These are phyloP conservation scores for Aspergillus sp. DNA, from an alignment of 2,329 filamentous ascomycete genomes.

Conservation along the genomic window DNA sequence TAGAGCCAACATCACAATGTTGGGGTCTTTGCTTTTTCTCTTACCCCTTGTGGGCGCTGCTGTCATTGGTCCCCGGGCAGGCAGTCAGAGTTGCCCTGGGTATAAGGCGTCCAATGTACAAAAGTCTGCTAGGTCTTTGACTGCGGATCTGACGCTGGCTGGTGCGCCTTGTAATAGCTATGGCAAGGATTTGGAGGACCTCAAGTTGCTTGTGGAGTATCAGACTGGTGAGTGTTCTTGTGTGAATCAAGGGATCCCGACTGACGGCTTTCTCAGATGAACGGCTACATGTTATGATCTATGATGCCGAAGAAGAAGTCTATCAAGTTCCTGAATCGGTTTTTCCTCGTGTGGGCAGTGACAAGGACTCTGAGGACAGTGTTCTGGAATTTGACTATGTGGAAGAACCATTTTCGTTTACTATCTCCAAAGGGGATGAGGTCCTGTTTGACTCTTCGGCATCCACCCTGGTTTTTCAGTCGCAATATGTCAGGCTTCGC, in stretches of 20 bases:
- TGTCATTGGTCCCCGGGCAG: slow-evolving; percentile 21
- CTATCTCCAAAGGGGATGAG: slow-evolving; percentile 48
- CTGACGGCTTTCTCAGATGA: slow-evolving; percentile 48
- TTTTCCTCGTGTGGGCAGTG: slow-evolving; percentile 60
- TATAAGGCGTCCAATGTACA: slow-evolving; percentile 42
- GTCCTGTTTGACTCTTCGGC: slow-evolving; percentile 69
- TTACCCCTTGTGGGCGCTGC: slow-evolving; percentile 33
- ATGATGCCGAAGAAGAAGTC: slow-evolving; percentile 67
- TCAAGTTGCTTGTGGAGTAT: slow-evolving; percentile 63
- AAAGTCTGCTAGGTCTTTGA: slow-evolving; percentile 53
- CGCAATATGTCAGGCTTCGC: slow-evolving; percentile 73
- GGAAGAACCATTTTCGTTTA: slow-evolving; percentile 68
- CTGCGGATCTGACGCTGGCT: slow-evolving; percentile 69
- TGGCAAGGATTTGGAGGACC: slow-evolving; percentile 57
- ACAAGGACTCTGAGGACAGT: slow-evolving; percentile 48
- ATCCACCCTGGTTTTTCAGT: slow-evolving; percentile 70
- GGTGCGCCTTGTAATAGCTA: slow-evolving; percentile 65
- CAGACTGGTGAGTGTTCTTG: slow-evolving; percentile 53
- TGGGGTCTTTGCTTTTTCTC: slow-evolving; percentile 29
- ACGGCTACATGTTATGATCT: slow-evolving; percentile 74
- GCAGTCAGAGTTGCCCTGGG: slow-evolving; percentile 36
- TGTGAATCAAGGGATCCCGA: neutral
- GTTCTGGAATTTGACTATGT: slow-evolving; percentile 53
- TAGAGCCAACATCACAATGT: slow-evolving; percentile 23
- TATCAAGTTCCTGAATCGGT: slow-evolving; percentile 75